These are phyloP conservation scores for Datura wrightii DNA, from an alignment of 257 asterid species.

Conservation along the genomic window DNA sequence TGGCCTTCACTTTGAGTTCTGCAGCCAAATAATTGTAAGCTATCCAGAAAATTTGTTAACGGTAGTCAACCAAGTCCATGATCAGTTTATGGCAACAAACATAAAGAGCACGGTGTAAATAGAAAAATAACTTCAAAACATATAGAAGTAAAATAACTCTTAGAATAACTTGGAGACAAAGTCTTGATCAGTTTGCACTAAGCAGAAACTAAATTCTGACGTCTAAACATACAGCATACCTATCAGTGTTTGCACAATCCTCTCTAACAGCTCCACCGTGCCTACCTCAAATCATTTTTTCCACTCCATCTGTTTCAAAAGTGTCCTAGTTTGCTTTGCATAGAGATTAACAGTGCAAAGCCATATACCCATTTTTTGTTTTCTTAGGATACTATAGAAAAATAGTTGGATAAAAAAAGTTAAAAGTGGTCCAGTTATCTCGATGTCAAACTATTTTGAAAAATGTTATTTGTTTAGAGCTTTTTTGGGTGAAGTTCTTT, in stretches of 20 bases:
- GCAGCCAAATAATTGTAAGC: slow-evolving; percentile 38
- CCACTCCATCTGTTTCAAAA: background rate
- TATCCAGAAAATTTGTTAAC: background rate
- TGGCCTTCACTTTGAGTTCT: slow-evolving; percentile 67
- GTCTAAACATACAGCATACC: background rate
- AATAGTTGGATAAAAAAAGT: background rate
- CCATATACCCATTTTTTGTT: background rate
- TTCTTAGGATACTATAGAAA: background rate
- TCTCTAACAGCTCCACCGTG: background rate
- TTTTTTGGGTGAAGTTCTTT: background rate
- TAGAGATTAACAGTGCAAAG: background rate
- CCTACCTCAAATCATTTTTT: background rate
- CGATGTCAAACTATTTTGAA: background rate
- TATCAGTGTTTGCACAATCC: background rate
- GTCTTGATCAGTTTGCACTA: background rate
- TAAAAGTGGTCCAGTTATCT: background rate
- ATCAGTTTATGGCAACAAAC: background rate
- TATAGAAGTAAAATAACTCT: slow-evolving; percentile 3
- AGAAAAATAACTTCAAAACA: slow-evolving; percentile 1
- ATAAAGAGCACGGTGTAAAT: background rate
- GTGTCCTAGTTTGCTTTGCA: slow-evolving; percentile 15
- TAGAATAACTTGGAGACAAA: background rate
- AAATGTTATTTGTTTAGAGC: background rate
- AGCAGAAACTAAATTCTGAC: background rate
- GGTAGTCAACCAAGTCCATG: background rate